A percentile compares a stretch with the other conserved stretches of the same genome.
phyloP scores from a whole-genome alignment of 208 protist species.

The Angomonas desouzai region DNA sequence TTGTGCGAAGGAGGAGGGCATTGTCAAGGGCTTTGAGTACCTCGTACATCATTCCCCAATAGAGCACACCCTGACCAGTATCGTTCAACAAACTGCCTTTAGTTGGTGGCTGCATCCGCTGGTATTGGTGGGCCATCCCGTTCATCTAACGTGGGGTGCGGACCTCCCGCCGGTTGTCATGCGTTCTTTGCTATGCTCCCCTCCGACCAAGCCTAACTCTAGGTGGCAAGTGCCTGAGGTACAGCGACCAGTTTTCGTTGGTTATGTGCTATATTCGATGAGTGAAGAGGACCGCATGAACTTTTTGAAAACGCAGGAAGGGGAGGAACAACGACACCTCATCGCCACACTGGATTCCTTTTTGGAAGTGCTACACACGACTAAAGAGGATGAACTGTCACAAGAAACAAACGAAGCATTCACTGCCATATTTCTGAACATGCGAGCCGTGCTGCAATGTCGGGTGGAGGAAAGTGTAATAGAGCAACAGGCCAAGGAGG shows the following conservation, averaged over 20 bases:
- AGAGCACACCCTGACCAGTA: background rate
- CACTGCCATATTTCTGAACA: background rate
- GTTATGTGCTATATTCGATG: background rate
- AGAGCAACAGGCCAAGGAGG: background rate
- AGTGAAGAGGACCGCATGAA: background rate
- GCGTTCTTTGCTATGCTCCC: background rate
- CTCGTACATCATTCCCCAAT: background rate
- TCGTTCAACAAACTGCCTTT: background rate
- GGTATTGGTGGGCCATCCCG: background rate
- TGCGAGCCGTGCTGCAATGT: background rate
- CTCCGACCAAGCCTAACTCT: background rate
- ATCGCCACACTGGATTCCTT: background rate
- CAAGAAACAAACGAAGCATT: background rate
- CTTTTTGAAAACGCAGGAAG: background rate
- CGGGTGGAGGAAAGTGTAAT: conserved; percentile 4
- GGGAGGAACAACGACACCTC: background rate
- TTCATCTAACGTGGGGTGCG: background rate
- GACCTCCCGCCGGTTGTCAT: background rate
- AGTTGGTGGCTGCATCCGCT: background rate
- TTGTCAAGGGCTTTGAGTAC: background rate
- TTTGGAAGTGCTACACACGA: too few relatives aligned
- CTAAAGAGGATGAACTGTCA: too few relatives aligned
- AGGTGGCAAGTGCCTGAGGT: background rate
- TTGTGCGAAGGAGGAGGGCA: background rate
- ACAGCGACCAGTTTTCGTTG: background rate